Percentiles rank a stretch among this genome's conserved stretches.
phyloP scores from a whole-genome alignment of 2,329 filamentous ascomycete genomes.

The Cytospora chrysosperma region DNA sequence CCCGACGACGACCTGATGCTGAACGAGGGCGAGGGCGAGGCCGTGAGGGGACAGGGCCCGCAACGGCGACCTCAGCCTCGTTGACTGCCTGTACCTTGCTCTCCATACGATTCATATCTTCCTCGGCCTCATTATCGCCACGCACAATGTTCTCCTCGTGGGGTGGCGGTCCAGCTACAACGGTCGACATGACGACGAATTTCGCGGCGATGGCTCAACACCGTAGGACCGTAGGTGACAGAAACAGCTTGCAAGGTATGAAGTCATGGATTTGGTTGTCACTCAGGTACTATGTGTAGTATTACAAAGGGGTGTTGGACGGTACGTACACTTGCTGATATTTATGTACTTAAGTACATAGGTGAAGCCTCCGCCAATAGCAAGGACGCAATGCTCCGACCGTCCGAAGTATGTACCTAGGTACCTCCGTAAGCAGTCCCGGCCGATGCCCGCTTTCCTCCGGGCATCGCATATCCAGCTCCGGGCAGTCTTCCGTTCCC shows the following conservation, averaged over 20 bases:
- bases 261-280: neutral
- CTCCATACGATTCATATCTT: neutral
- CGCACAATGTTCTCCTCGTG: neutral
- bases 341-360: neutral
- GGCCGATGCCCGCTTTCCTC: neutral
- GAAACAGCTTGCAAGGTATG: neutral
- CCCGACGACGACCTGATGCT: conserved; percentile 4
- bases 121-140: neutral
- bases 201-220: too few relatives aligned
- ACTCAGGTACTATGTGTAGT: too few relatives aligned
- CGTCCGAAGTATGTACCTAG: neutral
- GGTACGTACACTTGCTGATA: too few relatives aligned
- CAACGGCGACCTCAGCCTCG: neutral
- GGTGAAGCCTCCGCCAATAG: neutral
- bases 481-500: neutral
- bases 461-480: neutral
- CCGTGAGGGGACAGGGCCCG: neutral
- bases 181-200: neutral
- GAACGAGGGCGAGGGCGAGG: neutral
- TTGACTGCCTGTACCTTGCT: too few relatives aligned
- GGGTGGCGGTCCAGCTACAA: neutral
- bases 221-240: too few relatives aligned
- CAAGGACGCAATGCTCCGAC: neutral
- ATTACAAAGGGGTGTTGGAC: too few relatives aligned
- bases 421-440: neutral